Conservation (phyloP, 1,139 yeast species). For the Lodderomyces orthopsilosis region DNA sequence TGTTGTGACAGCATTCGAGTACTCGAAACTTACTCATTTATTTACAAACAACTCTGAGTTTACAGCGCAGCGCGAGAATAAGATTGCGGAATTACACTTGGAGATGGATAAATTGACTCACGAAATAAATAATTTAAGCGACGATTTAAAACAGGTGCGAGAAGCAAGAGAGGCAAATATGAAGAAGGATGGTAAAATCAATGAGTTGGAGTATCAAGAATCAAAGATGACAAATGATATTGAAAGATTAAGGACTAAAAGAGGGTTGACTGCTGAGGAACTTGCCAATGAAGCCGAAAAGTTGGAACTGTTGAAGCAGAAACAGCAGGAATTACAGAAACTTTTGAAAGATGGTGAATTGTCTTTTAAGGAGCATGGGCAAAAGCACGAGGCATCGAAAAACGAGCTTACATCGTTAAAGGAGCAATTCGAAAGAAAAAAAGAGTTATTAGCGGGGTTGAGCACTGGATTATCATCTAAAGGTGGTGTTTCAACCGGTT, state of each 20-base stretch:
- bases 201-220: slow-evolving; percentile 59
- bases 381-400: slow-evolving; percentile 44
- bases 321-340: slow-evolving; percentile 18
- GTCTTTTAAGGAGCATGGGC: slow-evolving; percentile 26
- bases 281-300: slow-evolving; percentile 43
- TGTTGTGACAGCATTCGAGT: slow-evolving; percentile 79
- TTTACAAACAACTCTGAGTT: slow-evolving; percentile 40
- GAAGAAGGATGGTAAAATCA: slow-evolving; percentile 59
- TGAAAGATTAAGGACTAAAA: slow-evolving; percentile 65
- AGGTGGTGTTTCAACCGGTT: slow-evolving; percentile 78
- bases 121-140: slow-evolving; percentile 60
- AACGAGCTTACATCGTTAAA: slow-evolving; percentile 43
- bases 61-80: slow-evolving; percentile 34
- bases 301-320: slow-evolving; percentile 11
- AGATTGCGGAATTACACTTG: slow-evolving; percentile 33
- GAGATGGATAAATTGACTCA: slow-evolving; percentile 43
- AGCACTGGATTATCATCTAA: slow-evolving; percentile 89
- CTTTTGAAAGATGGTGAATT: slow-evolving; percentile 31
- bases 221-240: slow-evolving; percentile 60
- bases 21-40: slow-evolving; percentile 40
- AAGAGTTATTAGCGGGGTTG: slow-evolving; percentile 77
- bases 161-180: slow-evolving; percentile 57
- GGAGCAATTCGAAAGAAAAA: slow-evolving; percentile 56
- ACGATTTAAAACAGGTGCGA: slow-evolving; percentile 59
- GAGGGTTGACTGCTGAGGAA: slow-evolving; percentile 56